Base-by-base conservation (phyloP, 192 early-diverging fungal species). In the Coemansia pectinata region DNA sequence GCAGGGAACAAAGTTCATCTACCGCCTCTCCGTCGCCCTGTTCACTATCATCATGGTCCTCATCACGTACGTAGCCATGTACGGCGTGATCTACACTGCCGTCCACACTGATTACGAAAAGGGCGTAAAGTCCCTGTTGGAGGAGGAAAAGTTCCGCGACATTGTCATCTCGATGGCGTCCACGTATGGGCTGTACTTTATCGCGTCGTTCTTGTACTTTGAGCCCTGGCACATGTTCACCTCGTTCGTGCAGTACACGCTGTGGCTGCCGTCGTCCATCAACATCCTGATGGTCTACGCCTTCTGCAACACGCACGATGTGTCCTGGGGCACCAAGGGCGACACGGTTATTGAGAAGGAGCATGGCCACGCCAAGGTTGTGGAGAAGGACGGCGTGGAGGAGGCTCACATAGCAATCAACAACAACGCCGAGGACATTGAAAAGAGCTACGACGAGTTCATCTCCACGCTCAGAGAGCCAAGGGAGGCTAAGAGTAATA, bases 311-410 rank as follows among this genome's bases (percentile, higher is more conserved):
- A 91, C 93, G 0, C 94, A 96, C 86, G 95, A 96, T 73, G 93
- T 97, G 63, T 92, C 92, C 1, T 98, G 95, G 96, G 96, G 95
- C 61, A 97, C 95, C 40, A 97, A 97, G 79, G 94, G 95, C 73
- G 94, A 94, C 74, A 94, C 88, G 47, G 79, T 69, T 45, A 71
- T 86, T 14, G 63, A 73, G 40, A 87, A 85, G 53, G 92, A 92
- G 67, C 88, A 95, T 14, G 94, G 93, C 47, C 85, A 87, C 17
- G 96, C 91, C 62, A 95, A 92, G 69, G 77, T 86, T 39, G 80
- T 84, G 44, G 89, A 91, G 53, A 86, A 88, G 74, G 89, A 88
- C 53, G 90, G 90, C 33, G 83, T 83, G n/a, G 87, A 86, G 14
- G 84, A 88, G 33, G 93, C 91, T 0, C 88, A 92, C 57, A 85